Evolutionary conservation across 345 rosid species (phyloP), one percentile per base, ranked within the genome.

Genomic region (Murraya paniculata): DNA sequence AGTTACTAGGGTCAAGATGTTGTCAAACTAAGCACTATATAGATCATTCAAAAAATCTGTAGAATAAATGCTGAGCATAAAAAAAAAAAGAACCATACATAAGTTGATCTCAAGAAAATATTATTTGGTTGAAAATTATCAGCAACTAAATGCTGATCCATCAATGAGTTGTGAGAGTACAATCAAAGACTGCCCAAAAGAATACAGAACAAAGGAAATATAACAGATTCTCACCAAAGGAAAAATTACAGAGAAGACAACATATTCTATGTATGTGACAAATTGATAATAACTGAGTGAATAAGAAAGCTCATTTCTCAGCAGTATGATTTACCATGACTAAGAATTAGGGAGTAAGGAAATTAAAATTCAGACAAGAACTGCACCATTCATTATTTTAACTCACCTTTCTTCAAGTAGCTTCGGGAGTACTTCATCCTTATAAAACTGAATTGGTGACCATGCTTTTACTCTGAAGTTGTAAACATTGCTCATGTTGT

Each of bases 391-490:
- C 48, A 72, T 74, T 71, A 57, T 74, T 55, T 58, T 72, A 74
- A 90, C 99, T 89, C 86, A 97, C 99, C 89, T 89, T 84, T 97
- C 99, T 85, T 97, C 98, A 57, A 91, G 92, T 58, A 94, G 88
- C 88, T 88, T 93, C 22, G 99, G 98, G 61, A 94, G 92, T 74
- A 97, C 91, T 6, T 86, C 88, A 88, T 97, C 98, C 85, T 84
- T 85, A 77, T 94, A 97, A 81, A 87, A 97, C 69, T 86, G 89
- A 83, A 97, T 84, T 19, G 98, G 88, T 68, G 99, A 91, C 99
- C 97, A 97, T 62, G 99, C 99, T 90, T 97, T 93, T 58, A 97
- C 88, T 89, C 91, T 91, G 85, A 97, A 97, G 92, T 97, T 97
- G 92, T 86, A 93, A 76, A 94, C 98, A 85, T 97, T 93, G 79